These are phyloP conservation scores for Gossypium rotundifolium DNA, from an alignment of 345 rosid species.

Conservation along the genomic window DNA sequence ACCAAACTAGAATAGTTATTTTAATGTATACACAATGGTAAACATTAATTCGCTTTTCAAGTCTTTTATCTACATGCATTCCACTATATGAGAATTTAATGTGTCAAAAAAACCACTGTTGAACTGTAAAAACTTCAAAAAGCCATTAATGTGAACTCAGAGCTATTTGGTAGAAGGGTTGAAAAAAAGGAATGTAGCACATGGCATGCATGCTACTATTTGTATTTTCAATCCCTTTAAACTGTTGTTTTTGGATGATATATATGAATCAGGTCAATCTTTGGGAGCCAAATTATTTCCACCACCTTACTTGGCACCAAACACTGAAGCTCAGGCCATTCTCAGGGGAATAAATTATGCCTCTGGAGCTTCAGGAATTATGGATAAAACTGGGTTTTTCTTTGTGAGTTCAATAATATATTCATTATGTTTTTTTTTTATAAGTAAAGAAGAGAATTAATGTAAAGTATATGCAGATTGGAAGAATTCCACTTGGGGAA, in stretches of 20 bases:
- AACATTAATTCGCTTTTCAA: neutral
- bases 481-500: conserved; percentile 39
- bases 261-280: conserved; percentile 28
- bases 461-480: conserved; percentile 30
- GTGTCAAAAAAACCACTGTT: neutral
- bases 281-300: conserved; percentile 48
- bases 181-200: neutral
- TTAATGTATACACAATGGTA: neutral
- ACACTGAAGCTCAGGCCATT: conserved; percentile 24
- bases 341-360: conserved; percentile 45
- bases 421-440: neutral
- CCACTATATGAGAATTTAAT: neutral
- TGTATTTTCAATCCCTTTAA: neutral
- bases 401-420: conserved; percentile 29
- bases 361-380: conserved; percentile 51
- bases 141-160: neutral
- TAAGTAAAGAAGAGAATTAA: no score
- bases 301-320: conserved; percentile 39
- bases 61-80: neutral
- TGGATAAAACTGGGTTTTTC: conserved; percentile 44
- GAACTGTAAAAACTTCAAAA: neutral
- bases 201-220: neutral
- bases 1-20: neutral
- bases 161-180: neutral
- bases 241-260: neutral